Percentiles rank a stretch among this genome's conserved stretches.
These are phyloP conservation scores for Flagelloscypha sp. DNA, from an alignment of 768 basidiomycete genomes.

Conservation along the genomic window DNA sequence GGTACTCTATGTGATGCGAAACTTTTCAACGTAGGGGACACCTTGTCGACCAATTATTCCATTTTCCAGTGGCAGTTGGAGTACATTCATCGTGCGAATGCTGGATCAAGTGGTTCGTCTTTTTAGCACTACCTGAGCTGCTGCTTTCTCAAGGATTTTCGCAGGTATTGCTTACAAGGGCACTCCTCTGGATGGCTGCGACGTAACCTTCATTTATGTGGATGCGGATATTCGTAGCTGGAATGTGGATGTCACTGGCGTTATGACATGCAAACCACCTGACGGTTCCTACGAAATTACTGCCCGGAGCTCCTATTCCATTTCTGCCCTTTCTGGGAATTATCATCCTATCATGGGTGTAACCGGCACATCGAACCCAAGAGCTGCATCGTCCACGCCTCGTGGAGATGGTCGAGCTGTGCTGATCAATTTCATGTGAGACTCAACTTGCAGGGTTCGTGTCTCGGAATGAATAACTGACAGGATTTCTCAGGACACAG, in stretches of 20 bases:
- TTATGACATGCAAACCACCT: constrained; percentile 10
- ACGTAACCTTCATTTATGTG: constrained; percentile 16
- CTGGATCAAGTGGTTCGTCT: constrained; percentile 15
- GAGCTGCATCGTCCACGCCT: constrained; percentile 10
- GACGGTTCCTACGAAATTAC: constrained; percentile 12
- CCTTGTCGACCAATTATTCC: constrained; percentile 18
- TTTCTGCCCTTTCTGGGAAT: constrained; percentile 12
- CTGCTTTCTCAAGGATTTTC: too few species aligned
- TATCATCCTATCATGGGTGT: constrained; percentile 13
- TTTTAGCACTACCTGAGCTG: too few species aligned
- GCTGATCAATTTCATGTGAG: too few species aligned
- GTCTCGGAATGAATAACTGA: too few species aligned
- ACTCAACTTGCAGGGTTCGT: too few species aligned
- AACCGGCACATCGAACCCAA: constrained; percentile 9
- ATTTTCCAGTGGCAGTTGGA: constrained; percentile 19
- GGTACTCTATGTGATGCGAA: constrained; percentile 20
- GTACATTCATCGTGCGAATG: constrained; percentile 14
- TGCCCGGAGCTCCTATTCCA: constrained; percentile 11
- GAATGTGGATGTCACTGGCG: constrained; percentile 14
- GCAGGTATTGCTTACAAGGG: constrained; percentile 18
- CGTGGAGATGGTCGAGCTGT: too few species aligned
- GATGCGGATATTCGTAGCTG: constrained; percentile 11
- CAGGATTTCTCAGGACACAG: too few species aligned
- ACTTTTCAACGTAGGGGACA: constrained; percentile 18
- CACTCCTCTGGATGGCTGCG: constrained; percentile 17